These are phyloP conservation scores for Linaria vulgaris DNA, from an alignment of 257 asterid species.

Conservation along the genomic window DNA sequence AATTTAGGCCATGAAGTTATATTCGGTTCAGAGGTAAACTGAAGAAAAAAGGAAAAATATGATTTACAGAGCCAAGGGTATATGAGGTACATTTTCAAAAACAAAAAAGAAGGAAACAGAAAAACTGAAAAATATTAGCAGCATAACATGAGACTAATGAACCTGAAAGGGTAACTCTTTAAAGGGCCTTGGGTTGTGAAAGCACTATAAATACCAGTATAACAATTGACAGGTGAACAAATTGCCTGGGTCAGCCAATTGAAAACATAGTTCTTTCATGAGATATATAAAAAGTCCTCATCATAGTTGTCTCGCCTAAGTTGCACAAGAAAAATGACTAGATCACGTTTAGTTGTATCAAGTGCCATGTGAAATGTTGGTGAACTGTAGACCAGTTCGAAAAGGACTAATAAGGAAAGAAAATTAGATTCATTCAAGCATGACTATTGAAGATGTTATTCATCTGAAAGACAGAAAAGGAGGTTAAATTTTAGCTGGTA, in stretches of 20 bases:
- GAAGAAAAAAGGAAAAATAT: not conserved
- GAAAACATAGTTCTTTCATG: conserved; percentile 5
- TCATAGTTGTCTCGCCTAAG: not conserved
- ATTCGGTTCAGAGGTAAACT: not conserved
- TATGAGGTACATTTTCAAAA: too few species aligned
- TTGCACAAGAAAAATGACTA: not conserved
- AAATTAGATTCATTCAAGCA: not conserved
- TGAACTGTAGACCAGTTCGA: not conserved
- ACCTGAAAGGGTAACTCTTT: not conserved
- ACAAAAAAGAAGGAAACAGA: too few species aligned
- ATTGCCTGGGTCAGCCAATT: not conserved
- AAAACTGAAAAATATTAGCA: too few species aligned
- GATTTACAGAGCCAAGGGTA: too few species aligned
- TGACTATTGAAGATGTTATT: not conserved
- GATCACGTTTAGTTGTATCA: not conserved
- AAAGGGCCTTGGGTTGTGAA: conserved; percentile 4
- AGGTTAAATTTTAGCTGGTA: not conserved
- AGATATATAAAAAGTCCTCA: not conserved
- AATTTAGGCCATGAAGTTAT: conserved; percentile 1
- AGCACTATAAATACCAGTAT: not conserved
- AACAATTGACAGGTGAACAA: not conserved
- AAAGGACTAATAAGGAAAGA: not conserved
- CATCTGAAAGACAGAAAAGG: not conserved
- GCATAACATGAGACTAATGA: conserved; percentile 5
- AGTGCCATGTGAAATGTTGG: conserved; percentile 5